Conservation (phyloP, 106 monocot genomes). For the Narthecium ossifragum region DNA sequence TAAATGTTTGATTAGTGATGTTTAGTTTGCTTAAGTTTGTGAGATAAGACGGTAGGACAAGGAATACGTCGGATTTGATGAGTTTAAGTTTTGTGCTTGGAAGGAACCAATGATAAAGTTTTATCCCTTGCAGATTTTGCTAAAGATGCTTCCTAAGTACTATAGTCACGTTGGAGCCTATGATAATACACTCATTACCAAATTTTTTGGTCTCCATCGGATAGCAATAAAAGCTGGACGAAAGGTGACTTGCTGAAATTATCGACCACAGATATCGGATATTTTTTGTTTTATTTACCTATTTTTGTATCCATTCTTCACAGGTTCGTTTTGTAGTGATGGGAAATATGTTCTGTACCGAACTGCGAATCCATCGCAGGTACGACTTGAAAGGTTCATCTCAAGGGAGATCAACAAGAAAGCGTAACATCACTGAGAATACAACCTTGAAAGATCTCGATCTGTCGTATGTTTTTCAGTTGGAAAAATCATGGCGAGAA, state of each 20-base stretch:
- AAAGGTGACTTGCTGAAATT: conserved; percentile 56
- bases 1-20: too few species aligned
- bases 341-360: conserved; percentile 99
- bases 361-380: conserved; percentile 70
- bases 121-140: conserved; percentile 44
- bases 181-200: conserved; percentile 97
- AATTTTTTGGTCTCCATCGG: conserved; percentile 91
- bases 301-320: conserved; percentile 13
- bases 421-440: conserved; percentile 56
- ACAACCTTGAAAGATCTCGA: conserved; percentile 95
- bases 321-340: conserved; percentile 97
- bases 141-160: conserved; percentile 90
- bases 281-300: conserved; percentile 1
- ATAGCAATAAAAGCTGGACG: conserved; percentile 55
- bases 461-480: conserved; percentile 74
- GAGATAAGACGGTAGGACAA: too few species aligned
- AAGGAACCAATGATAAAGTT: too few species aligned
- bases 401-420: conserved; percentile 69
- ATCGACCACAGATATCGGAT: too few species aligned
- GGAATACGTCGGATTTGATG: too few species aligned
- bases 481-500: conserved; percentile 92
- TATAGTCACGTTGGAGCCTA: conserved; percentile 75
- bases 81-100: too few species aligned
- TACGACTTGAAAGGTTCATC: conserved; percentile 96
- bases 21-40: too few species aligned